Evolutionary conservation across 495 filamentous ascomycete genomes (phyloP).

Genomic region (Neurospora sublineolata): DNA sequence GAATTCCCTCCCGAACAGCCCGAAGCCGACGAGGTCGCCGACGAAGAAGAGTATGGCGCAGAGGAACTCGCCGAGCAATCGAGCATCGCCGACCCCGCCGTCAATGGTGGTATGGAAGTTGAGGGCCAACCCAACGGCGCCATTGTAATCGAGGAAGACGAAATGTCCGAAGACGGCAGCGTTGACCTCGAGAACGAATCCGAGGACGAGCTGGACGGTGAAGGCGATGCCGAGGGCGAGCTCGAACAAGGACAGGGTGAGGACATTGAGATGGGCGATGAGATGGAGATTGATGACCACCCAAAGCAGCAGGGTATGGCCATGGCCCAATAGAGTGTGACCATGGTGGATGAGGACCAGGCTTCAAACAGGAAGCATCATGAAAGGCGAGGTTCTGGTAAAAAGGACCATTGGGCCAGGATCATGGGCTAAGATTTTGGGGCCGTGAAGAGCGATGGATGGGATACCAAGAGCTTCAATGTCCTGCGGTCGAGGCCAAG

Average conservation of each 20-base stretch:
- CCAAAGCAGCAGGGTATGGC: conserved; percentile 3
- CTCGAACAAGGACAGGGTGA: conserved; percentile 43
- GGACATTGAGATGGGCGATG: conserved; percentile 79
- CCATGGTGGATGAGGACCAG: background rate
- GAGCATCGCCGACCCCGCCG: conserved; percentile 32
- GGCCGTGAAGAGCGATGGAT: background rate
- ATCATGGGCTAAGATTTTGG: background rate
- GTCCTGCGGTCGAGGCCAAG: background rate
- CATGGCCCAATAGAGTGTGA: conserved; percentile 1
- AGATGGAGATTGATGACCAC: conserved; percentile 22
- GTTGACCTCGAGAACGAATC: conserved; percentile 96
- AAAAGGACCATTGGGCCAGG: background rate
- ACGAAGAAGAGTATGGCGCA: conserved; percentile 82
- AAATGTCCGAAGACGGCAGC: conserved; percentile 77
- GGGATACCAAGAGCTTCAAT: background rate
- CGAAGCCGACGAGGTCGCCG: conserved; percentile 75
- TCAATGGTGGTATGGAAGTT: conserved; percentile 39
- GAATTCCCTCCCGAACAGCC: conserved; percentile 97
- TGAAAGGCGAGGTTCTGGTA: background rate
- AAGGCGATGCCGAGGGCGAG: conserved; percentile 69
- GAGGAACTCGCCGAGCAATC: conserved; percentile 65
- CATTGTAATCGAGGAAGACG: conserved; percentile 48
- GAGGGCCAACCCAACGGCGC: conserved; percentile 30
- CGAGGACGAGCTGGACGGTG: conserved; percentile 69
- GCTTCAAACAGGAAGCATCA: background rate